phyloP scores from a whole-genome alignment of 352 stramenopile genomes.

The Globisporangium megalacanthum region DNA sequence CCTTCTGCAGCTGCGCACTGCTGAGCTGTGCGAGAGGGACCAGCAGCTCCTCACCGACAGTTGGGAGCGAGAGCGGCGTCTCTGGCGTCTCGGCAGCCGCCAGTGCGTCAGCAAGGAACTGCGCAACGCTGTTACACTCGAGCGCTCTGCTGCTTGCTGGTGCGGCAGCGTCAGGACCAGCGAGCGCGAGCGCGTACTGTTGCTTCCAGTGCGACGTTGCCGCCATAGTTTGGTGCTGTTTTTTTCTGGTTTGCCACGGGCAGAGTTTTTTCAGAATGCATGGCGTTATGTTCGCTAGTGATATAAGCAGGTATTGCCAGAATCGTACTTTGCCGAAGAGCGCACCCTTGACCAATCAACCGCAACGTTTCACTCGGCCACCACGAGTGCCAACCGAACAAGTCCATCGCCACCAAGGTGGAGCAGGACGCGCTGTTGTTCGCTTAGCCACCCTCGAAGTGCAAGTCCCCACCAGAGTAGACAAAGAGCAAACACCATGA shows the following conservation, averaged over 20 bases:
- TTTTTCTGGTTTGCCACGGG: neutral
- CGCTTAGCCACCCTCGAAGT: neutral
- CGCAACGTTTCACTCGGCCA: neutral
- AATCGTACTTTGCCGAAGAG: neutral
- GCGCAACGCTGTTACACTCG: neutral
- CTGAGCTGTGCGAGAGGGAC: slow-evolving; percentile 26
- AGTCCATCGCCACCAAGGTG: too few species aligned
- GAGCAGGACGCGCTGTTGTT: neutral
- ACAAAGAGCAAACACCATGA: slow-evolving; percentile 7
- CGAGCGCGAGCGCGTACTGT: slow-evolving; percentile 10
- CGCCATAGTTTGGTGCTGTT: neutral
- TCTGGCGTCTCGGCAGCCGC: neutral
- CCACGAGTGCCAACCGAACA: neutral
- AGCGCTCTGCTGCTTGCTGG: neutral
- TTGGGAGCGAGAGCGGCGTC: slow-evolving; percentile 7
- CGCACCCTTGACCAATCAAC: neutral
- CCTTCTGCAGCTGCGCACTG: slow-evolving; percentile 16
- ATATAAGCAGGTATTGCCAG: neutral
- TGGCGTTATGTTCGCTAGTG: neutral
- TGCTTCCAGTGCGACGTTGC: slow-evolving; percentile 8
- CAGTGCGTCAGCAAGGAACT: slow-evolving; percentile 10
- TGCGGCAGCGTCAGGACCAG: neutral
- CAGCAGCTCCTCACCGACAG: slow-evolving; percentile 18
- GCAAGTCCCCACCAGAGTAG: neutral
- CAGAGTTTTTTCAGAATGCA: neutral